Evolutionary conservation across 805 yeast genomes (phyloP).

Genomic region (Metschnikowia arizonensis): DNA sequence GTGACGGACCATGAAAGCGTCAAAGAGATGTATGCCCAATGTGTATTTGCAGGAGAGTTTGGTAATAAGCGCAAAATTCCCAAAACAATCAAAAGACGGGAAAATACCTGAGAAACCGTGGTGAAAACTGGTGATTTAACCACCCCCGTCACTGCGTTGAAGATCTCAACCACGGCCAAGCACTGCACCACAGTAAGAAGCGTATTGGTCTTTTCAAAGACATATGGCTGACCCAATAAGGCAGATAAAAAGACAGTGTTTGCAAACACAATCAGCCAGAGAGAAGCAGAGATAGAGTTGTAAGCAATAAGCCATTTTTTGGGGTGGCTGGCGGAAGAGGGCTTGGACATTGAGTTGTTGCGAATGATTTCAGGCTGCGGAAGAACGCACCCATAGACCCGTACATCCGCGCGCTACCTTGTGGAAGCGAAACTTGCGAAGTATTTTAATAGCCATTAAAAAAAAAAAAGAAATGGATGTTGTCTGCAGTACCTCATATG

Average conservation of each 20-base stretch:
- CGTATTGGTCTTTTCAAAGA: conserved; percentile 55
- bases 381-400: neutral
- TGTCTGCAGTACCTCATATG: no score
- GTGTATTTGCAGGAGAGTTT: conserved; percentile 55
- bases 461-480: no score
- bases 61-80: conserved; percentile 82
- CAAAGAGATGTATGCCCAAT: conserved; percentile 63
- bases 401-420: conserved; percentile 3
- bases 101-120: conserved; percentile 81
- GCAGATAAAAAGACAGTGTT: conserved; percentile 34
- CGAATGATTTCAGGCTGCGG: neutral
- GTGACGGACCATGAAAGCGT: conserved; percentile 87
- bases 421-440: no score
- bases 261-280: conserved; percentile 40
- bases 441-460: no score
- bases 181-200: conserved; percentile 68
- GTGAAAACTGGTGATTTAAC: conserved; percentile 85
- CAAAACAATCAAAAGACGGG: conserved; percentile 75
- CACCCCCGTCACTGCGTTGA: conserved; percentile 71
- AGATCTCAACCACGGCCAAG: conserved; percentile 73
- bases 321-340: conserved; percentile 17
- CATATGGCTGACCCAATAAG: conserved; percentile 57
- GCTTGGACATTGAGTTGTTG: neutral
- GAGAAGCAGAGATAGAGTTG: conserved; percentile 39
- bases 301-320: conserved; percentile 40